phyloP scores from a whole-genome alignment of 1,284 basidiomycete genomes.

The Sphaerobolus stellatus region DNA sequence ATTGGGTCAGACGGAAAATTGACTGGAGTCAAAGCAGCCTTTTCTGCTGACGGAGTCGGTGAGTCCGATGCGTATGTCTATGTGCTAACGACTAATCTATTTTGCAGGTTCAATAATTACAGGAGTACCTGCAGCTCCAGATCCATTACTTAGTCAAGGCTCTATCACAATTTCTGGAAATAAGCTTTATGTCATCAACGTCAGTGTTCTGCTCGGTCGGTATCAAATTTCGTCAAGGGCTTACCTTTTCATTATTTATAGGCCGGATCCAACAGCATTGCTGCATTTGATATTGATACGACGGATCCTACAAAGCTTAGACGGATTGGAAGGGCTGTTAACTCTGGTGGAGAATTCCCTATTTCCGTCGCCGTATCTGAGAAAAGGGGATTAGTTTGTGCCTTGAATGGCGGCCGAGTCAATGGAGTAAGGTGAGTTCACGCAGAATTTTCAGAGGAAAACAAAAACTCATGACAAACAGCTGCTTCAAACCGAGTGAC shows the following conservation, averaged over 20 bases:
- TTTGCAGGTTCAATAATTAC: neutral
- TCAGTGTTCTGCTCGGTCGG: constrained; percentile 25
- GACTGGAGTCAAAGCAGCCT: neutral
- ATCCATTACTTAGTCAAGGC: constrained; percentile 49
- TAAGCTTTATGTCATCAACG: constrained; percentile 46
- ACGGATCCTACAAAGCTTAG: constrained; percentile 39
- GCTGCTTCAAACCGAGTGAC: constrained; percentile 45
- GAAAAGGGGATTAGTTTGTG: constrained; percentile 32
- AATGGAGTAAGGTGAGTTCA: constrained; percentile 44
- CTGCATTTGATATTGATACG: constrained; percentile 45
- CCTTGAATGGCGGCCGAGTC: constrained; percentile 46
- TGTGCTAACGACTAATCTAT: neutral
- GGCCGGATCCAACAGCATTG: constrained; percentile 49
- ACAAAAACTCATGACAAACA: constrained; percentile 17
- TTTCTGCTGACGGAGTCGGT: neutral
- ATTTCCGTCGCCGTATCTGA: constrained; percentile 44
- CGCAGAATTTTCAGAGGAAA: constrained; percentile 8
- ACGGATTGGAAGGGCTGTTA: constrained; percentile 42
- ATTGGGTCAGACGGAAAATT: constrained; percentile 29
- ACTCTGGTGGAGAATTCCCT: constrained; percentile 49
- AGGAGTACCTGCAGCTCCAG: constrained; percentile 34
- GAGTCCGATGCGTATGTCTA: neutral
- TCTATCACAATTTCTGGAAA: constrained; percentile 43
- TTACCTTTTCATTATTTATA: constrained; percentile 18
- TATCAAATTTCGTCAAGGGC: neutral